A percentile compares a stretch with the other conserved stretches of the same genome.
phyloP scores from a whole-genome alignment of 331 rosid species.

The Dryas integrifolia region DNA sequence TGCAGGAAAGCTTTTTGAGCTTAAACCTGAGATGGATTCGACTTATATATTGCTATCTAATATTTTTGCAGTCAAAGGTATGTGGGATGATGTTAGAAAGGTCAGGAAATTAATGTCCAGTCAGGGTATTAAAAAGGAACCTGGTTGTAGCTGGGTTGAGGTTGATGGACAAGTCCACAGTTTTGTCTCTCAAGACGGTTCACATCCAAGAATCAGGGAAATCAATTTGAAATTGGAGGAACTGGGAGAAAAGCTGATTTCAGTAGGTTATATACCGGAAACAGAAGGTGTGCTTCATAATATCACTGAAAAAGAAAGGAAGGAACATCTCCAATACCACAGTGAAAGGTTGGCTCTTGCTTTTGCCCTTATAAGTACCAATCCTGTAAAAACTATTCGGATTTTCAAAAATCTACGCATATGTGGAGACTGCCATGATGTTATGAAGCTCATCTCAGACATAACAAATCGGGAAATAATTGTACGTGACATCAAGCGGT shows the following conservation, averaged over 20 bases:
- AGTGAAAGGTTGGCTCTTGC: constrained; percentile 66
- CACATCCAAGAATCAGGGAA: constrained; percentile 41
- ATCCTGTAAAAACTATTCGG: constrained; percentile 26
- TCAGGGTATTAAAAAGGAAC: constrained; percentile 59
- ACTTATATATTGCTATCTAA: constrained; percentile 59
- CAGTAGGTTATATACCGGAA: constrained; percentile 45
- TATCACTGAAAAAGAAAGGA: constrained; percentile 40
- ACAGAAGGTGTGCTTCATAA: constrained; percentile 51
- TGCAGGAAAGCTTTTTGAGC: constrained; percentile 47
- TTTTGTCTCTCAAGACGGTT: constrained; percentile 41
- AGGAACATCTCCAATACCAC: constrained; percentile 48
- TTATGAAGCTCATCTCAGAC: constrained; percentile 51
- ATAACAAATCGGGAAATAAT: constrained; percentile 46
- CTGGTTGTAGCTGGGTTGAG: constrained; percentile 68
- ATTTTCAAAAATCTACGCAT: constrained; percentile 62
- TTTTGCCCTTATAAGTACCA: constrained; percentile 46
- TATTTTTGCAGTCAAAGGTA: constrained; percentile 51
- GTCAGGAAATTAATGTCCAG: constrained; percentile 46
- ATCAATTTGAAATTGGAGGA: constrained; percentile 45
- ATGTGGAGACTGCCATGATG: constrained; percentile 58
- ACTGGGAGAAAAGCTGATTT: constrained; percentile 36
- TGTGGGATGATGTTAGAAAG: constrained; percentile 48
- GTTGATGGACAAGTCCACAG: constrained; percentile 39
- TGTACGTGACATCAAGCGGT: constrained; percentile 48
- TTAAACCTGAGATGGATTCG: constrained; percentile 49